Base-by-base conservation (phyloP, 441 rosid species). In the Capsella rubella region DNA sequence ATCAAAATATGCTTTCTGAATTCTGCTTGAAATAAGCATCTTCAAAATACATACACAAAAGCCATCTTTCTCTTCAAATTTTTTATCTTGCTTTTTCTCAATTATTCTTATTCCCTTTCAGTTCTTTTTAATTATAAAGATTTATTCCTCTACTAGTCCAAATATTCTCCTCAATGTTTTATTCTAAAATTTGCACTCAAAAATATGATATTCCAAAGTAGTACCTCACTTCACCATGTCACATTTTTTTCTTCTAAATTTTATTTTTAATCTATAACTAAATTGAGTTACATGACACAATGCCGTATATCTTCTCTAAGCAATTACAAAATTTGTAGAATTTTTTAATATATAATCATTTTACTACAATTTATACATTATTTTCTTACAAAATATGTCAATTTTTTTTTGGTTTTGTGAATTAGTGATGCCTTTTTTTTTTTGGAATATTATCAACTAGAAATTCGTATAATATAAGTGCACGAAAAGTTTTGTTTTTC, bases 81-180 rank as follows among this genome's bases (percentile, higher is more conserved):
- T 49, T 57, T 49, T 57, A n/a, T 70, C 32, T 40, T 64, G 18
- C 46, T 69, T 75, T 75, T 60, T 29, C 8, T 42, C 42, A 1
- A 8, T 5, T 61, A 68, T 75, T 75, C 79, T 61, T 46, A 62
- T 69, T 69, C 79, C 32, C 12, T 40, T 75, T 67, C 40, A 40
- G 1, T 56, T 49, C 66, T 35, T 46, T 58, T 58, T 58, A 25
- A 10, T 25, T 7, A 1, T 73, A 76, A 70, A 64, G 55, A 49
- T 71, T 70, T 71, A 56, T 76, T 71, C 80, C 51, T 56, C 74
- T 49, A 60, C 11, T 63, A 46, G 79, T 63, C 71, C 39, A 56
- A 37, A 10, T 63, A 63, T 76, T 76, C 71, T 69, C 45, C 71
- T 14, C 35, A 28, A 7, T 21, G 25, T 9, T 5, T 55, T 69